A percentile compares a stretch with the other conserved stretches of the same genome.
phyloP scores from a whole-genome alignment of 176 grass and related monocot species.

The Eleusine indica region DNA sequence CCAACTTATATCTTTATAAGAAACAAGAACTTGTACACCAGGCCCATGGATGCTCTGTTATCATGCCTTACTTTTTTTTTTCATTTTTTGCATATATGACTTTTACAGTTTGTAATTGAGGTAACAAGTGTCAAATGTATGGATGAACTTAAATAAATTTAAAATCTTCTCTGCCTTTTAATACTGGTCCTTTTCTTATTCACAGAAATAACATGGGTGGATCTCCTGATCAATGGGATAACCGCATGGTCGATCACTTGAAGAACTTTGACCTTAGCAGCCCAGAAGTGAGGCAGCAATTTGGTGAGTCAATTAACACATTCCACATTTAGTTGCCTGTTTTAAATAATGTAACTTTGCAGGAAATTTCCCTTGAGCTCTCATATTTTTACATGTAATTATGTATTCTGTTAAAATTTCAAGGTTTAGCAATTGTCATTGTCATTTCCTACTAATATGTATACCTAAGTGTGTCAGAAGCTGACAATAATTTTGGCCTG shows the following conservation, averaged over 20 bases:
- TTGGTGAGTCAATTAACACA: slow-evolving; percentile 71
- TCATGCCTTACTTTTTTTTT: not conserved
- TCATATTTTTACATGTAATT: not conserved
- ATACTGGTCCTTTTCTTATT: slow-evolving; percentile 28
- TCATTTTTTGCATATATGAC: too few species aligned
- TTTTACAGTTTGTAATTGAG: slow-evolving; percentile 9
- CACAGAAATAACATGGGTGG: slow-evolving; percentile 94
- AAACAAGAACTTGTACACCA: slow-evolving; percentile 1
- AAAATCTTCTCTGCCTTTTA: slow-evolving; percentile 25
- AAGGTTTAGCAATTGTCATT: not conserved
- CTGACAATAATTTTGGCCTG: not conserved
- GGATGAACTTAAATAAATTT: not conserved
- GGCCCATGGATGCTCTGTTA: not conserved
- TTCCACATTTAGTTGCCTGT: slow-evolving; percentile 1
- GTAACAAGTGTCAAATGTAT: slow-evolving; percentile 7
- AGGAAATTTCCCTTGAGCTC: not conserved
- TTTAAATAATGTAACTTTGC: not conserved
- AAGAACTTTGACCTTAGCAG: slow-evolving; percentile 98
- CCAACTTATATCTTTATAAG: not conserved
- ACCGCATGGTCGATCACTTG: slow-evolving; percentile 76
- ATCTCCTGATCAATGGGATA: slow-evolving; percentile 85
- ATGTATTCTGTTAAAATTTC: not conserved
- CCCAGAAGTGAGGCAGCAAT: slow-evolving; percentile 89
- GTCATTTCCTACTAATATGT: not conserved
- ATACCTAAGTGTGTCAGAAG: not conserved